Evolutionary conservation across 306 rosid species (phyloP), one percentile per base, ranked within the genome.

Genomic region (Trichosanthes cucumerina): DNA sequence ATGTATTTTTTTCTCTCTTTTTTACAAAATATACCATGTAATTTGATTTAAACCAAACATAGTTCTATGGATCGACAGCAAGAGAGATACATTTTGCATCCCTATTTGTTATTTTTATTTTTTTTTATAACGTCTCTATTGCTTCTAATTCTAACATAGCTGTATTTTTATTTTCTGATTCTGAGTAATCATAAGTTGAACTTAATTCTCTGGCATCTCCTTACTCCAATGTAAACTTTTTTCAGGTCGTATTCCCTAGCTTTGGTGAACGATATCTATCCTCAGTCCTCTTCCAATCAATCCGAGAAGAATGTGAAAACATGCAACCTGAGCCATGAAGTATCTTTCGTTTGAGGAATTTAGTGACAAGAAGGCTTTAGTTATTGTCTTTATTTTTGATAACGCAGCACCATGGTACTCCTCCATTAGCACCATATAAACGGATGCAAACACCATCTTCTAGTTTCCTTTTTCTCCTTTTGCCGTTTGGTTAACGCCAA

Each of bases 221-320:
- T 71, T 16, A 47, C 54, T 46, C 24, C 39, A 41, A 68, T 79
- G 50, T 15, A 18, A 70, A 7, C 76, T 81, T 23, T 59, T 88
- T 84, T 83, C 90, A 92, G 99, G 96, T 89, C 52, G 89, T 96
- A 54, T 88, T 90, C 85, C 88, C 98, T 6, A 91, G 99, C 87
- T 92, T 89, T 75, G 98, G 99, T 5, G 99, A 96, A 82, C 88
- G 97, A 69, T 95, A 95, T 63, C 82, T 96, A 47, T 91, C 98
- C 62, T 53, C 97, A 0, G 64, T 88, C 79, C 98, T 96, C 76
- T 96, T 96, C 88, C 87, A 96, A 85, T 86, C 96, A 9, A 91
- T 96, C 72, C 86, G 97, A 53, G 99, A 95, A 90, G 98, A 95
- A 86, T 87, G 96, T 39, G 99, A 92, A 89, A 86, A 88, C 57